Base-by-base conservation (phyloP, 1,139 yeast genomes). In the Kodamaea sp. region DNA sequence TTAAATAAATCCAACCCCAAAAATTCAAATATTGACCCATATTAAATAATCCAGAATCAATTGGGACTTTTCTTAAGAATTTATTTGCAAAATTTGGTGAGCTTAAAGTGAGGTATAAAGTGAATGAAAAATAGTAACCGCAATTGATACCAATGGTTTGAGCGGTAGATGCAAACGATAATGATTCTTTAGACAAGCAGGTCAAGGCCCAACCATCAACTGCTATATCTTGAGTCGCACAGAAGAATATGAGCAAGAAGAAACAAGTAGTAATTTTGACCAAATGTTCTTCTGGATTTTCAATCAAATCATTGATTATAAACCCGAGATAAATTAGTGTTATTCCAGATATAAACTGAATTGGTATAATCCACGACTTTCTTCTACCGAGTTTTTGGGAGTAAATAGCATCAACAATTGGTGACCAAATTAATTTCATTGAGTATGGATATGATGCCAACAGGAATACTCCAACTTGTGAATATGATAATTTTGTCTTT, bases 131-230 rank as follows among this genome's bases (percentile, higher is more conserved):
- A 57, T 94, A 94, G 59, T 92, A 92, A 9, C 99, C 99, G 3
- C 92, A 75, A 62, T 92, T 92, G 45, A 92, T 74, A 0, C 98
- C 99, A 34, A 92, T 78, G 0, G 98, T 94, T 60, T 92, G 99
- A 0, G 98, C 98, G 0, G 98, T 92, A 4, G 96, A 86, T 0
- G 98, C 98, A 63, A 79, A 92, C n/a, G 95, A 82, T 42, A 92
- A 68, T 15, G 95, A 85, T 31, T 79, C 79, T 22, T 81, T 81
- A 11, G 90, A 80, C 39, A 92, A 68, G 37, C 92, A 79, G 1
- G 97, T 92, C 55, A 92, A 67, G 0, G 97, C 97, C 98, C 98
- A 92, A 6, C 98, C 98, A 63, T 92, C 99, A 10, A 92, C 98
- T 1, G 98, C 97, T 40, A 92, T 92, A 58, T 92, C 99, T 60